Conservation (phyloP, 1,139 yeast genomes). For the Geotrichum carabidarum region DNA sequence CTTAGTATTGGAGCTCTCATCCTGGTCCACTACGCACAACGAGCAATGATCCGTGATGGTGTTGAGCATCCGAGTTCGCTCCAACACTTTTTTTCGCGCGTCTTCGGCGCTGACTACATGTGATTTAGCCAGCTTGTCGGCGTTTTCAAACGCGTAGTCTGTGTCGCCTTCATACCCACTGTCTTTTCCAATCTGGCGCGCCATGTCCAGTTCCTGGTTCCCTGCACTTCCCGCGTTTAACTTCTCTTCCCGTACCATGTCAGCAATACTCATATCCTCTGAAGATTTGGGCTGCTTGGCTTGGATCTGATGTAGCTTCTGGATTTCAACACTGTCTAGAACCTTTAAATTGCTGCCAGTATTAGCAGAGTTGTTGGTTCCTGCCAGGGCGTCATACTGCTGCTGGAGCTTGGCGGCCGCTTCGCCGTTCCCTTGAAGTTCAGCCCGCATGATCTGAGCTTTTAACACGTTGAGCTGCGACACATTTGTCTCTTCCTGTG, state of each 20-base stretch:
- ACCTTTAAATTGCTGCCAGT: constrained; percentile 2
- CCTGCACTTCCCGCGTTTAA: constrained; percentile 26
- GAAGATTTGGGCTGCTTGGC: constrained; percentile 14
- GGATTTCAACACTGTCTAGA: constrained; percentile 18
- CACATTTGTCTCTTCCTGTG: background rate
- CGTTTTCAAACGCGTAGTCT: constrained; percentile 44
- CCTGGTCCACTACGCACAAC: constrained; percentile 33
- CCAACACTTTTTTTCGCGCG: constrained; percentile 31
- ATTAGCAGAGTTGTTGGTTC: background rate
- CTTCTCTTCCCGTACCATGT: constrained; percentile 42
- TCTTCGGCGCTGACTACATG: constrained; percentile 2
- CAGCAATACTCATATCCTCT: constrained; percentile 37
- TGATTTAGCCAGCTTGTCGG: constrained; percentile 36
- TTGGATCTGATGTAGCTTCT: constrained; percentile 7
- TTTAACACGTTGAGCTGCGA: constrained; percentile 35
- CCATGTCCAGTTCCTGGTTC: constrained; percentile 28
- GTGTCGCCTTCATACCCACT: constrained; percentile 36
- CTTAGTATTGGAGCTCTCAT: background rate
- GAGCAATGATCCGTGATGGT: constrained; percentile 39
- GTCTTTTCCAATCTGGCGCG: constrained; percentile 39
- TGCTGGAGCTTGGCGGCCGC: constrained; percentile 31
- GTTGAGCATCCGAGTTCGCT: constrained; percentile 31
- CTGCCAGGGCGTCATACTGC: constrained; percentile 27
- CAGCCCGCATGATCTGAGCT: constrained; percentile 39
- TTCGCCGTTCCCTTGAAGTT: constrained; percentile 30